Evolutionary conservation across 208 protist species (phyloP).

Genomic region (Crithidia mellificae): DNA sequence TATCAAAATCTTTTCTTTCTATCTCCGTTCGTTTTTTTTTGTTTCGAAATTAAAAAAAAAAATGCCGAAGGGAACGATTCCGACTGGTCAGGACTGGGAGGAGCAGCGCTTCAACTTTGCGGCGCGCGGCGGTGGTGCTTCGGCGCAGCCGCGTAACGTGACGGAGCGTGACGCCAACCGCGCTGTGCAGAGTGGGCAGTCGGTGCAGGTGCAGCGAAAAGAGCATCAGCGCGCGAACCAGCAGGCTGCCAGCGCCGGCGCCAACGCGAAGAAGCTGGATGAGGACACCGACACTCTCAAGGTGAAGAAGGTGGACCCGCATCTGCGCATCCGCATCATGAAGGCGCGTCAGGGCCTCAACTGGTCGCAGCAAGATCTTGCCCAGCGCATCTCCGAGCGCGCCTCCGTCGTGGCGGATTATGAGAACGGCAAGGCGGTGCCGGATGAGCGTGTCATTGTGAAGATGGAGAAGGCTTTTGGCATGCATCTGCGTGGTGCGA

Average conservation of each 20-base stretch:
- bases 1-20: background rate
- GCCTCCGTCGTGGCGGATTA: conserved; percentile 91
- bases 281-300: conserved; percentile 85
- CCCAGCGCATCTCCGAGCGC: conserved; percentile 81
- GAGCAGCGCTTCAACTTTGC: conserved; percentile 88
- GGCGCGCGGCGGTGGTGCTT: conserved; percentile 27
- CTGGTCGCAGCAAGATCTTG: conserved; percentile 89
- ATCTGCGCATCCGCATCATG: conserved; percentile 79
- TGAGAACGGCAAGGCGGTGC: conserved; percentile 92
- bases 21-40: too few relatives aligned
- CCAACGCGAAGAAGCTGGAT: conserved; percentile 87
- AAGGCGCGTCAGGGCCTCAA: conserved; percentile 80
- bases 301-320: conserved; percentile 84
- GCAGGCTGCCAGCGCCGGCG: conserved; percentile 59
- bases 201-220: conserved; percentile 66
- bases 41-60: too few relatives aligned
- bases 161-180: conserved; percentile 77
- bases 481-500: conserved; percentile 91
- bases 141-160: conserved; percentile 46
- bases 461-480: conserved; percentile 95
- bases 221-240: conserved; percentile 73
- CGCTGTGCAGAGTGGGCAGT: conserved; percentile 68
- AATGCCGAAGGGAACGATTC: conserved; percentile 55
- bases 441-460: conserved; percentile 89
- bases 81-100: conserved; percentile 86